Percentiles rank a stretch among this genome's conserved stretches.
These are phyloP conservation scores for Lachnellula occidentalis DNA, from an alignment of 2,329 filamentous ascomycete species.

Conservation along the genomic window DNA sequence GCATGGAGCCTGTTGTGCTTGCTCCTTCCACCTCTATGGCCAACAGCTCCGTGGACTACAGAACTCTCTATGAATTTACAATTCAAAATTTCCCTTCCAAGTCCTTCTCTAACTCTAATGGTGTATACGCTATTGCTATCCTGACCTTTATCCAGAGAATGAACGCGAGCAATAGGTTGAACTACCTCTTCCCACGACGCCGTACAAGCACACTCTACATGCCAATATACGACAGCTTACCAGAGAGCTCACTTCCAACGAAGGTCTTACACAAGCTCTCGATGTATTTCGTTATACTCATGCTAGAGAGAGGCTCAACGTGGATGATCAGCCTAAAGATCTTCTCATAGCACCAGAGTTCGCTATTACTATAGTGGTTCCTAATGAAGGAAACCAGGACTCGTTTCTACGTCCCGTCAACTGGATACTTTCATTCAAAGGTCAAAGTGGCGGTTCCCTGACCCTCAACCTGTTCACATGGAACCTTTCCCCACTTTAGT, in stretches of 20 bases:
- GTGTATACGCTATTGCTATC: not conserved
- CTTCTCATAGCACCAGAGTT: slow-evolving; percentile 49
- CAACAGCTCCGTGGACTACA: not conserved
- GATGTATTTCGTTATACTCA: slow-evolving; percentile 34
- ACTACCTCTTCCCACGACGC: slow-evolving; percentile 36
- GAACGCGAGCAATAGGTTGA: slow-evolving; percentile 55
- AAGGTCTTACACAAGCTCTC: slow-evolving; percentile 20
- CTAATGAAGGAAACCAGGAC: slow-evolving; percentile 30
- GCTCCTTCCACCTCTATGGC: not conserved
- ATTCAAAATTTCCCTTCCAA: not conserved
- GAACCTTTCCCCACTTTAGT: no score
- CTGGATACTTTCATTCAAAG: slow-evolving; percentile 43
- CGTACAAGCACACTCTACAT: slow-evolving; percentile 41
- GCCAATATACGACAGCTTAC: slow-evolving; percentile 33
- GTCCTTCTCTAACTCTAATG: not conserved
- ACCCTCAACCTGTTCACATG: no score
- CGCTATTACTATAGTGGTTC: slow-evolving; percentile 36
- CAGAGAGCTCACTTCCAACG: slow-evolving; percentile 26
- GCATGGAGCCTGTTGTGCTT: no score
- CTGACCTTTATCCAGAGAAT: slow-evolving; percentile 57
- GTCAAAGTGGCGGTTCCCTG: slow-evolving; percentile 2
- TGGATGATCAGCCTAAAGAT: slow-evolving; percentile 33
- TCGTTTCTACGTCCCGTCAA: slow-evolving; percentile 47
- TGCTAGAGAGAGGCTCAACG: slow-evolving; percentile 33
- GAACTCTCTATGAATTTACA: not conserved